Conservation (phyloP, 805 yeast genomes). For the Candida chilensis region DNA sequence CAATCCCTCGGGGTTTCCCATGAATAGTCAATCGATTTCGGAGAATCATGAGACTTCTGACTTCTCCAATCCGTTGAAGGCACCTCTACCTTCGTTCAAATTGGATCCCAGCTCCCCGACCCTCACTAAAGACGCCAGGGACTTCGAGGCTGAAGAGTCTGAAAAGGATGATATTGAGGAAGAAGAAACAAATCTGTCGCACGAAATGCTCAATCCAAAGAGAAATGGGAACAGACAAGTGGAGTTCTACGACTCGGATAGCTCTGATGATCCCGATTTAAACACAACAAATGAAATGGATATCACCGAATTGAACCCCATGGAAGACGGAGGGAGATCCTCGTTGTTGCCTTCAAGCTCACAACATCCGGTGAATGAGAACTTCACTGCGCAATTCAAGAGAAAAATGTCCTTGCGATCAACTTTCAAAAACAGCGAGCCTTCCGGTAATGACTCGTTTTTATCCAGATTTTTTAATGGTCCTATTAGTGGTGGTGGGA, state of each 20-base stretch:
- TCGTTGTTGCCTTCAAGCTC: not conserved
- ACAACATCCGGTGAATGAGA: not conserved
- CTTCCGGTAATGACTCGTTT: not conserved
- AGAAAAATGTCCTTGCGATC: constrained; percentile 1
- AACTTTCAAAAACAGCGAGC: not conserved
- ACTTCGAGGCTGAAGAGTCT: not conserved
- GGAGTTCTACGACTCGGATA: not conserved
- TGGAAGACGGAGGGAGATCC: not conserved
- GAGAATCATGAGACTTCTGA: no score
- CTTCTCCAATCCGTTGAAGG: no score
- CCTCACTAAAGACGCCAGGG: not conserved
- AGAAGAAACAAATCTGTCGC: not conserved
- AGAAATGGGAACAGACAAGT: no score
- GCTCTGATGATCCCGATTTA: not conserved
- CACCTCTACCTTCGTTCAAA: not conserved
- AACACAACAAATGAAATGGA: not conserved
- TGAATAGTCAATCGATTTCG: no score
- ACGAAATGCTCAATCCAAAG: not conserved
- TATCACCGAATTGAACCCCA: not conserved
- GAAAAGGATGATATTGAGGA: not conserved
- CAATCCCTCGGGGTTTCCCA: no score
- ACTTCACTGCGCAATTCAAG: not conserved
- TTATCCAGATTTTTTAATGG: not conserved
- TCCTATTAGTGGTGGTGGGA: constrained; percentile 15
- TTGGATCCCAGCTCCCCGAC: not conserved